These are phyloP conservation scores for Fusarium sp. DNA, from an alignment of 2,329 filamentous ascomycete genomes.

Conservation along the genomic window DNA sequence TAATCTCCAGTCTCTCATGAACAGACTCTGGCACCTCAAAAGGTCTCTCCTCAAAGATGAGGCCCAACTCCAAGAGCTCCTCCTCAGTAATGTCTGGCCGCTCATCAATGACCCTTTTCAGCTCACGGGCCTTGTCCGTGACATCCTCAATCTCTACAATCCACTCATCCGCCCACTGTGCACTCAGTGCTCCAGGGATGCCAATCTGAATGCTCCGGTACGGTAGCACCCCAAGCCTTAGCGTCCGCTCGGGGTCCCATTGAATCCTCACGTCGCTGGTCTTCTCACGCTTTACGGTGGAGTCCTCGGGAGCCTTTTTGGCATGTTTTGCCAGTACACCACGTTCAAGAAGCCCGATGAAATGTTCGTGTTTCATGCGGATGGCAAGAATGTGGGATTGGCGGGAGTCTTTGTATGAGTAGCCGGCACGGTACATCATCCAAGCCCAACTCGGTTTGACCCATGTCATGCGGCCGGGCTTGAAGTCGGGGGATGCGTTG, in stretches of 20 bases:
- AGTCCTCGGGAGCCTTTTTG: neutral
- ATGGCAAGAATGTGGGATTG: constrained; percentile 69
- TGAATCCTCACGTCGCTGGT: constrained; percentile 62
- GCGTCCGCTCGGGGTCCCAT: constrained; percentile 71
- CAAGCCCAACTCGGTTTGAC: constrained; percentile 72
- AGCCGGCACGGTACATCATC: constrained; percentile 73
- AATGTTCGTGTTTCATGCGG: constrained; percentile 61
- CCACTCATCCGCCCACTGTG: constrained; percentile 60
- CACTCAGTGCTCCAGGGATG: constrained; percentile 58
- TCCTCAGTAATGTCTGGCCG: constrained; percentile 46
- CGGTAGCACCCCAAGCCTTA: constrained; percentile 55
- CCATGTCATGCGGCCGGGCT: constrained; percentile 70
- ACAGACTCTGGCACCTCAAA: constrained; percentile 55
- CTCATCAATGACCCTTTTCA: constrained; percentile 59
- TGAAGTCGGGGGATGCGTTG: constrained; percentile 63
- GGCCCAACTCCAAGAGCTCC: constrained; percentile 49
- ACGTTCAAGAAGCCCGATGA: constrained; percentile 57
- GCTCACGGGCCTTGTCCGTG: constrained; percentile 60
- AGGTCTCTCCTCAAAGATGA: constrained; percentile 58
- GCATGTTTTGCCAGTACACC: constrained; percentile 48
- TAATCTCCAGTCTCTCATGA: constrained; percentile 47
- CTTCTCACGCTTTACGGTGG: constrained; percentile 38
- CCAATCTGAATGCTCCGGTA: constrained; percentile 72
- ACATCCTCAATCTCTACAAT: constrained; percentile 68
- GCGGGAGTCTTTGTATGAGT: constrained; percentile 64